Evolutionary conservation across 306 rosid genomes (phyloP), one percentile per base, ranked within the genome.

Genomic region (Malus orientalis): DNA sequence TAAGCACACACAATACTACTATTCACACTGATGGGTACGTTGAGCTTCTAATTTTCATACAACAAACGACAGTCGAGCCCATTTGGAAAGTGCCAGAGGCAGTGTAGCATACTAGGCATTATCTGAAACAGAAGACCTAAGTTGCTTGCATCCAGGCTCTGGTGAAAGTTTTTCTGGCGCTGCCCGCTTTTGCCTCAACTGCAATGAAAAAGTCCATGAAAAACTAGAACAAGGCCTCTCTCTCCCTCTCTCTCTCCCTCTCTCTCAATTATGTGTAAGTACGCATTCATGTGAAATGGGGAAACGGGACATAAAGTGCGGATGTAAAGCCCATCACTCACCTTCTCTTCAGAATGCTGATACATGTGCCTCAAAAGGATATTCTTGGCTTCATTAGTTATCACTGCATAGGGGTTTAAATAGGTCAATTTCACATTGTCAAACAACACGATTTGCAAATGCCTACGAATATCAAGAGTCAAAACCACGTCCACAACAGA

Each of bases 361-460:
- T 92, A 94, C 73, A 94, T 89, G 78, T 94, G 93, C 80, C 97
- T 88, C 67, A 92, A 74, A 67, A 94, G 96, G 79, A 91, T 90
- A 73, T 88, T 92, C 81, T 80, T 90, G 67, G 88, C 80, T 71
- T 94, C 98, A 18, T 89, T 90, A 25, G 82, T 83, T 84, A 94
- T 89, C 90, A 91, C 98, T 94, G 93, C 83, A 80, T 65, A 59
- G 60, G 68, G 55, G 69, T 25, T 80, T 74, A 72, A 65, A 49
- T 40, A 45, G 10, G 78, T 87, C 33, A 84, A 83, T 67, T 63
- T 68, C 55, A 18, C 33, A 5, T 4, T 32, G 12, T 13, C 38
- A 22, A 23, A 33, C 57, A 32, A 33, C 14, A 45, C 23, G 7
- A 23, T 60, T 71, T 64, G 36, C 6, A 58, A 75, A n/a, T 1